Conservation (phyloP, 1,139 yeast genomes). For the Blastobotrys arbuscula region DNA sequence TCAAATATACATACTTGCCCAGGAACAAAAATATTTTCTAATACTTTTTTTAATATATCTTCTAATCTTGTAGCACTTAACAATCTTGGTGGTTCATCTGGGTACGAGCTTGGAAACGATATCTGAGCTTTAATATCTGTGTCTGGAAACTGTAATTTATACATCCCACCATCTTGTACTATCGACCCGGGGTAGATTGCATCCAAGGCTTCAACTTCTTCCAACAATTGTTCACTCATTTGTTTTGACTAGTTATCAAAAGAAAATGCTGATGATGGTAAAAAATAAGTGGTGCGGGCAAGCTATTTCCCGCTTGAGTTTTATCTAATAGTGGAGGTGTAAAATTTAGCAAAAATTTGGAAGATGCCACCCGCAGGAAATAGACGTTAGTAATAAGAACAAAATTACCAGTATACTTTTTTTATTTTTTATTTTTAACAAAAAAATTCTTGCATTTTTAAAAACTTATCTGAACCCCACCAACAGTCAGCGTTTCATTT, state of each 20-base stretch:
- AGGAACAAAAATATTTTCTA: conserved; percentile 44
- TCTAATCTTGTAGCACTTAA: conserved; percentile 28
- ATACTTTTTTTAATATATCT: conserved; percentile 41
- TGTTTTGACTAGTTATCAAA: neutral
- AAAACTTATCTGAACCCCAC: no score
- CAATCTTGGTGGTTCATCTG: conserved; percentile 50
- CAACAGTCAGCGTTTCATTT: no score
- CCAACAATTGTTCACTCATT: conserved; percentile 50
- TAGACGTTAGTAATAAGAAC: no score
- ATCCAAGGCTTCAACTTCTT: conserved; percentile 76
- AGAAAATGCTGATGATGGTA: neutral
- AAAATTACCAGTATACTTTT: no score
- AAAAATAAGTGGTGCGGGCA: no score
- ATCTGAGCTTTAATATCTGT: conserved; percentile 53
- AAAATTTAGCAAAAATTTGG: no score
- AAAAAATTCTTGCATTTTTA: no score
- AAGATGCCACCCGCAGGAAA: no score
- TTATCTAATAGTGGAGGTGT: no score
- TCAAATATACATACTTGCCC: conserved; percentile 82
- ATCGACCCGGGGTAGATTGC: conserved; percentile 78
- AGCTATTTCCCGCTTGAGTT: no score
- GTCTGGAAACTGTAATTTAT: conserved; percentile 59
- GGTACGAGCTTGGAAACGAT: conserved; percentile 66
- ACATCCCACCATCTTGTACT: conserved; percentile 38
- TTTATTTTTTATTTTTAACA: no score